Evolutionary conservation across 768 basidiomycete species (phyloP).

Genomic region (Russula dissimulans): DNA sequence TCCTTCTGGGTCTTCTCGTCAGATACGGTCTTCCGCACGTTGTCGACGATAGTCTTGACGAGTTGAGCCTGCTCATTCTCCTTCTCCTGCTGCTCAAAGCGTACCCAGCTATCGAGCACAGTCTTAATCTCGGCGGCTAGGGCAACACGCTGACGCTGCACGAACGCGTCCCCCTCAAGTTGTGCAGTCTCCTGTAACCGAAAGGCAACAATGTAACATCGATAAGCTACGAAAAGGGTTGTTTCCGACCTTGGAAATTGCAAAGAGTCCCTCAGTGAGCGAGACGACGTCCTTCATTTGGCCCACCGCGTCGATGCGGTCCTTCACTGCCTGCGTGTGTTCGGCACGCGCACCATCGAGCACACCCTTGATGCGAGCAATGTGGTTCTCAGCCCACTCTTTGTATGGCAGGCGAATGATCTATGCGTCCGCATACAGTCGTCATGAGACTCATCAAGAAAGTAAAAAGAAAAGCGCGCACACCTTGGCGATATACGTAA

Average conservation of each 20-base stretch:
- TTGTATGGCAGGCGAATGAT: slow-evolving; percentile 78
- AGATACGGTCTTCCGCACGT: slow-evolving; percentile 71
- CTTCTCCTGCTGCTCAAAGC: slow-evolving; percentile 93
- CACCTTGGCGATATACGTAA: slow-evolving; percentile 76
- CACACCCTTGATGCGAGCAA: slow-evolving; percentile 72
- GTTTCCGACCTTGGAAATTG: slow-evolving; percentile 71
- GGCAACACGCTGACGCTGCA: slow-evolving; percentile 80
- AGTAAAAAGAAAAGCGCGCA: slow-evolving; percentile 19
- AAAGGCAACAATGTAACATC: not conserved
- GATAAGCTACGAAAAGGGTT: not conserved
- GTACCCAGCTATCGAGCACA: slow-evolving; percentile 96
- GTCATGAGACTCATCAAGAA: not conserved
- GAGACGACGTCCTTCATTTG: slow-evolving; percentile 95
- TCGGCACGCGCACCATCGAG: slow-evolving; percentile 75
- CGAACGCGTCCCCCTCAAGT: slow-evolving; percentile 83
- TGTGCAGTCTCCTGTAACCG: slow-evolving; percentile 72
- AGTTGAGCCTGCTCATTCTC: slow-evolving; percentile 94
- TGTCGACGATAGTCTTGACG: slow-evolving; percentile 78
- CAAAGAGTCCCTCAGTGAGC: slow-evolving; percentile 84
- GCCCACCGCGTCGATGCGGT: slow-evolving; percentile 83
- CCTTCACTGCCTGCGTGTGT: slow-evolving; percentile 89
- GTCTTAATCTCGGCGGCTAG: slow-evolving; percentile 85
- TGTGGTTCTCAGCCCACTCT: slow-evolving; percentile 86
- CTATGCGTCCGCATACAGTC: slow-evolving; percentile 29
- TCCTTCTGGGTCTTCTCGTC: slow-evolving; percentile 90